phyloP scores from a whole-genome alignment of 2,329 filamentous ascomycete species.

The Aspergillus carbonarius region DNA sequence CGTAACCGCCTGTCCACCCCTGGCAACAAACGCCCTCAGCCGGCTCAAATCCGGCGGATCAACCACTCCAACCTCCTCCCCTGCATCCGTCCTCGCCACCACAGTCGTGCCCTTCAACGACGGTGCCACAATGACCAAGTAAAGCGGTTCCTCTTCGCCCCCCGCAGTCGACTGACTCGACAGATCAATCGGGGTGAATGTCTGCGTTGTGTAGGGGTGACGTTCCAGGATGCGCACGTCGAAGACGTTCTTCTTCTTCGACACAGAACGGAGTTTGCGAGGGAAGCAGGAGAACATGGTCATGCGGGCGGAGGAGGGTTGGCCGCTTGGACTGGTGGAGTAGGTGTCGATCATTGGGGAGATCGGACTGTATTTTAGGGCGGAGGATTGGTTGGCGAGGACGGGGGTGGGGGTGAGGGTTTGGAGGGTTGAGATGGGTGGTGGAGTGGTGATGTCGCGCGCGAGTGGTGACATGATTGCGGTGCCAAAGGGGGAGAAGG shows the following conservation, averaged over 20 bases:
- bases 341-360: slow-evolving; percentile 74
- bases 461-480: slow-evolving; percentile 72
- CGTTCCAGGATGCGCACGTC: slow-evolving; percentile 75
- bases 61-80: slow-evolving; percentile 36
- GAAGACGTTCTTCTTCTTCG: slow-evolving; percentile 48
- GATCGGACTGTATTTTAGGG: slow-evolving; percentile 80
- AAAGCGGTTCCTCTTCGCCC: slow-evolving; percentile 44
- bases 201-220: slow-evolving; percentile 92
- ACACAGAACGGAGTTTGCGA: slow-evolving; percentile 50
- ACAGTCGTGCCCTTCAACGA: slow-evolving; percentile 54
- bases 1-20: slow-evolving; percentile 78
- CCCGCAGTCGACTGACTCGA: slow-evolving; percentile 29
- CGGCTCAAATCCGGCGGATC: slow-evolving; percentile 68
- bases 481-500: slow-evolving; percentile 78
- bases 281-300: slow-evolving; percentile 88
- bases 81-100: slow-evolving; percentile 31
- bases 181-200: slow-evolving; percentile 75
- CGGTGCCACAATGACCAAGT: slow-evolving; percentile 87
- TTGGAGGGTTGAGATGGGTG: slow-evolving; percentile 48
- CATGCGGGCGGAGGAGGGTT: slow-evolving; percentile 62
- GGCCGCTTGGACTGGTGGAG: slow-evolving; percentile 41
- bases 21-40: slow-evolving; percentile 75
- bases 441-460: slow-evolving; percentile 49
- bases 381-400: slow-evolving; percentile 80
- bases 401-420: slow-evolving; percentile 52